phyloP scores from a whole-genome alignment of 768 basidiomycete species.

The Lepiota brunneoincarnata region DNA sequence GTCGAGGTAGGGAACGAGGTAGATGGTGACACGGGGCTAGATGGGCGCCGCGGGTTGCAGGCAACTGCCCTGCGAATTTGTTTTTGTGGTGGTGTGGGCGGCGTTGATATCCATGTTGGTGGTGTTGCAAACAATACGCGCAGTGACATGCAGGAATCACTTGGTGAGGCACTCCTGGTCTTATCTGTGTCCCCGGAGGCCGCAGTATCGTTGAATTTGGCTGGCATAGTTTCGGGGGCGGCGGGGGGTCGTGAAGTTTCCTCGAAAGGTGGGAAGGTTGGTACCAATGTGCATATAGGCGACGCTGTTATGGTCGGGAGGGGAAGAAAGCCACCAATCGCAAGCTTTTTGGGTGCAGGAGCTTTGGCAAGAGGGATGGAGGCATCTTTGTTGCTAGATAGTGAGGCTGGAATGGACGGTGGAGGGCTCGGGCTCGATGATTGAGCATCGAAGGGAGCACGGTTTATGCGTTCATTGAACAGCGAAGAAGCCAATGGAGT shows the following conservation, averaged over 20 bases:
- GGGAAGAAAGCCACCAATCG: constrained; percentile 40
- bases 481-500: constrained; percentile 1
- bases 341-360: constrained; percentile 20
- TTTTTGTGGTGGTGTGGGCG: constrained; percentile 53
- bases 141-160: constrained; percentile 18
- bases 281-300: constrained; percentile 51
- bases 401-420: constrained; percentile 1
- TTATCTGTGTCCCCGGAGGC: constrained; percentile 12
- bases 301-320: constrained; percentile 60
- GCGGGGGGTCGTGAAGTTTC: constrained; percentile 15
- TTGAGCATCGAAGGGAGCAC: neutral
- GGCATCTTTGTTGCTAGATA: neutral
- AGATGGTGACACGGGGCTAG: constrained; percentile 36
- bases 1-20: constrained; percentile 46
- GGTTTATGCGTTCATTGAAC: neutral
- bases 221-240: constrained; percentile 14
- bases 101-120: constrained; percentile 58
- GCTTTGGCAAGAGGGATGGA: neutral
- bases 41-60: constrained; percentile 27
- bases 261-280: constrained; percentile 26
- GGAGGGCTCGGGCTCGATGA: neutral
- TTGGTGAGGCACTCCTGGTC: neutral
- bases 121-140: constrained; percentile 24
- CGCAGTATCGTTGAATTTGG: constrained; percentile 12
- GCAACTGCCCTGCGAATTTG: constrained; percentile 35